Evolutionary conservation across 1,284 basidiomycete species (phyloP).

Genomic region (Cryptococcus deneoformans): DNA sequence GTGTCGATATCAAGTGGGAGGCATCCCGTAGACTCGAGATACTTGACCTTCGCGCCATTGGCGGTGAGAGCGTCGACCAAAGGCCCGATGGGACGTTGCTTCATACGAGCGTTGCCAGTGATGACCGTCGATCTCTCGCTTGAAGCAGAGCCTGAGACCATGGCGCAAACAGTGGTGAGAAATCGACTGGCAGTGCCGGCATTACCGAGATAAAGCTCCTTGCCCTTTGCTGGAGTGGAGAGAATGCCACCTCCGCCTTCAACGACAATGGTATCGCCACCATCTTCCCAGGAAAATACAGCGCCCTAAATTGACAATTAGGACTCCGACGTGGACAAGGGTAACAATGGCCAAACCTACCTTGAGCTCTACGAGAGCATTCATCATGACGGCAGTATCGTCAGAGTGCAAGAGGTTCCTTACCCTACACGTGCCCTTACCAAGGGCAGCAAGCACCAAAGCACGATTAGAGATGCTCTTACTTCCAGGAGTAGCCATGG

Average conservation of each 20-base stretch:
- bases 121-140: conserved; percentile 63
- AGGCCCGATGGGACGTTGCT: conserved; percentile 90
- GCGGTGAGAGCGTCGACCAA: conserved; percentile 86
- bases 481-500: conserved; percentile 89
- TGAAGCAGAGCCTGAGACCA: conserved; percentile 46
- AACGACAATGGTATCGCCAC: conserved; percentile 89
- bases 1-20: conserved; percentile 84
- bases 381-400: conserved; percentile 99
- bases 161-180: conserved; percentile 84
- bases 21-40: conserved; percentile 75
- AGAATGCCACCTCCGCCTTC: conserved; percentile 79
- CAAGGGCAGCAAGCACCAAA: conserved; percentile 88
- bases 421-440: conserved; percentile 80
- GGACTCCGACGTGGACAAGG: neutral
- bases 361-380: conserved; percentile 80
- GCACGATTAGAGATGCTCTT: conserved; percentile 98
- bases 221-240: conserved; percentile 69
- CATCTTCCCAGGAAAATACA: conserved; percentile 86
- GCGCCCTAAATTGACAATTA: conserved; percentile 62
- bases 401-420: conserved; percentile 94
- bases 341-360: conserved; percentile 48
- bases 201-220: conserved; percentile 94
- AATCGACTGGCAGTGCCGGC: conserved; percentile 98
- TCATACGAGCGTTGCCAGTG: conserved; percentile 98
- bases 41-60: conserved; percentile 78